Conservation (phyloP, 2,329 filamentous ascomycete species). For the Penicillium sclerotigenum region DNA sequence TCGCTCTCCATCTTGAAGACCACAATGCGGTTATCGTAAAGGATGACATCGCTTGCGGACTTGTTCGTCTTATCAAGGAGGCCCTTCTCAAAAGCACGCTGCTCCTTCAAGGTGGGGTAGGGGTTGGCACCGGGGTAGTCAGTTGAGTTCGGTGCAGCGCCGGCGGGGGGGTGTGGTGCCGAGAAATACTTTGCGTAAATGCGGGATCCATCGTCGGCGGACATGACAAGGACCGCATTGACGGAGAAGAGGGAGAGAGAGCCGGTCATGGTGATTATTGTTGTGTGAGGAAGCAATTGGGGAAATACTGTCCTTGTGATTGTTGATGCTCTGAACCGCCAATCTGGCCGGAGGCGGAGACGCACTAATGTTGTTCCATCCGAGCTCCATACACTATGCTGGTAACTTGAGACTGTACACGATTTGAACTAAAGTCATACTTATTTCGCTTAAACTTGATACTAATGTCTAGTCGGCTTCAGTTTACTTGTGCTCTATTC, state of each 20-base stretch:
- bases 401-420: background rate
- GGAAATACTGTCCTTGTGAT: slow-evolving; percentile 1
- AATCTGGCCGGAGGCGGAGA: slow-evolving; percentile 25
- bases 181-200: slow-evolving; percentile 94
- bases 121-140: slow-evolving; percentile 67
- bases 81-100: slow-evolving; percentile 96
- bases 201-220: slow-evolving; percentile 81
- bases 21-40: slow-evolving; percentile 94
- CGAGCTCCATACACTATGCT: background rate
- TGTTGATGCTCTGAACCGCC: slow-evolving; percentile 25
- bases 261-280: slow-evolving; percentile 59
- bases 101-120: slow-evolving; percentile 85
- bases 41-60: slow-evolving; percentile 90
- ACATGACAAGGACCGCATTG: slow-evolving; percentile 74
- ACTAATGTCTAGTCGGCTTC: background rate
- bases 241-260: slow-evolving; percentile 73
- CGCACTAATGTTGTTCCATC: slow-evolving; percentile 26
- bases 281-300: slow-evolving; percentile 13
- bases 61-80: slow-evolving; percentile 94
- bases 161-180: slow-evolving; percentile 64
- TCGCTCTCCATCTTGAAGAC: slow-evolving; percentile 98
- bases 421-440: background rate
- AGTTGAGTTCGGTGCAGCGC: slow-evolving; percentile 53
- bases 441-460: background rate
- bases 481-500: background rate